A percentile compares a stretch with the other conserved stretches of the same genome.
phyloP scores from a whole-genome alignment of 2,329 filamentous ascomycete species.

The Juglanconis juglandina region DNA sequence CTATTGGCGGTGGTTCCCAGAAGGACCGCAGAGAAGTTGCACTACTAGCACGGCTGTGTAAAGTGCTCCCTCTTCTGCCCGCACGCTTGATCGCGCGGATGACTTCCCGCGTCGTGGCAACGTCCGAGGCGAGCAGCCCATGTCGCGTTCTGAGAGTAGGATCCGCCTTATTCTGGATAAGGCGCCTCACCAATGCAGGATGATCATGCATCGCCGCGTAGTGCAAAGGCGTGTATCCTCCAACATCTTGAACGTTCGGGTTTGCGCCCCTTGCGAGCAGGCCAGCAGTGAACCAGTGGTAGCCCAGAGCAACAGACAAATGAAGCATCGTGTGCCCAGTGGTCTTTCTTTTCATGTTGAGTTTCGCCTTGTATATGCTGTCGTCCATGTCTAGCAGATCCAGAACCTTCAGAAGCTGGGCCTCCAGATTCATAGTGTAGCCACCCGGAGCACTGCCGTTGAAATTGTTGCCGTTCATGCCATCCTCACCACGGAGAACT shows the following conservation, averaged over 20 bases:
- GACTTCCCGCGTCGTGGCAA: conserved; percentile 64
- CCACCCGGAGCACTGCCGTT: conserved; percentile 27
- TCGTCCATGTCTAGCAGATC: conserved; percentile 77
- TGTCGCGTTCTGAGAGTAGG: conserved; percentile 66
- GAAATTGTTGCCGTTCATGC: conserved; percentile 42
- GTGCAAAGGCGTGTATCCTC: conserved; percentile 79
- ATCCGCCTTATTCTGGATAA: conserved; percentile 72
- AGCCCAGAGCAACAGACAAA: conserved; percentile 70
- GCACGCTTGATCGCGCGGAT: conserved; percentile 60
- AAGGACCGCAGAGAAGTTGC: conserved; percentile 64
- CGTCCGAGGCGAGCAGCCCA: conserved; percentile 67
- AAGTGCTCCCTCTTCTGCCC: conserved; percentile 59
- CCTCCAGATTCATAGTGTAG: conserved; percentile 50
- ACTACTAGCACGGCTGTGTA: conserved; percentile 63
- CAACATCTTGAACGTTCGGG: conserved; percentile 69
- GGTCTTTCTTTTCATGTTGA: conserved; percentile 59
- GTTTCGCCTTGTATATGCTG: conserved; percentile 62
- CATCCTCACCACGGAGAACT: conserved; percentile 49
- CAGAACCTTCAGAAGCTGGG: conserved; percentile 68
- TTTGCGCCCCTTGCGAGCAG: conserved; percentile 76
- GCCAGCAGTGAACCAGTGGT: conserved; percentile 72
- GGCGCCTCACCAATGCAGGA: conserved; percentile 69
- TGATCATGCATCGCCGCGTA: conserved; percentile 75
- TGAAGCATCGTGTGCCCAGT: conserved; percentile 81
- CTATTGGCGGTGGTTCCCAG: conserved; percentile 54